Percentiles rank a stretch among this genome's conserved stretches.
phyloP scores from a whole-genome alignment of 495 filamentous ascomycete species.

The Neurospora intermedia region DNA sequence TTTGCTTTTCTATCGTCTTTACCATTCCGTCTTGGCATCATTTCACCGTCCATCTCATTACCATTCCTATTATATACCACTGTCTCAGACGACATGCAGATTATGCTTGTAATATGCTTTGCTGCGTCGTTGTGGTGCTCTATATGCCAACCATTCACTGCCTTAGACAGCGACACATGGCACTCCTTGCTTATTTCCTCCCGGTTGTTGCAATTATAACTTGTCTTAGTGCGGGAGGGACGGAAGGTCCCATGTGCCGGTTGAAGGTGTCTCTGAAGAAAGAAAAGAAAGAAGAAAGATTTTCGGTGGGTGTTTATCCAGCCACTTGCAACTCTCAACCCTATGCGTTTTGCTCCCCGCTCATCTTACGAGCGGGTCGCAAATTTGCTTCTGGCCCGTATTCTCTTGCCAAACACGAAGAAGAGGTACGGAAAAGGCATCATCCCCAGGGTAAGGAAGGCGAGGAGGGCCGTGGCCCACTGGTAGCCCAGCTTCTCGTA shows the following conservation, averaged over 20 bases:
- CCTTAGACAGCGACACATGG: not conserved
- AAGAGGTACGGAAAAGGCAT: slow-evolving; percentile 63
- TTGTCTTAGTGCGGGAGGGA: not conserved
- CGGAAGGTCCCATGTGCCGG: not conserved
- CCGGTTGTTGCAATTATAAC: not conserved
- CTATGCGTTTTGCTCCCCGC: not conserved
- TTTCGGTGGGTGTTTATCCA: not conserved
- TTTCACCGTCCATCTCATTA: not conserved
- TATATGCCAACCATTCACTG: not conserved
- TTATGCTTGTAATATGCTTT: not conserved
- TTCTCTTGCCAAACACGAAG: slow-evolving; percentile 49
- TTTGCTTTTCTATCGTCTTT: not conserved
- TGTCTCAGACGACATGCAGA: not conserved
- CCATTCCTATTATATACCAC: not conserved
- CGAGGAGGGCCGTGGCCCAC: slow-evolving; percentile 61
- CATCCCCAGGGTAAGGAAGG: slow-evolving; percentile 58
- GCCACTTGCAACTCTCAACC: not conserved
- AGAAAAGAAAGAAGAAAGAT: not conserved
- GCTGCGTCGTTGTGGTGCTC: not conserved
- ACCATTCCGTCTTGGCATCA: not conserved
- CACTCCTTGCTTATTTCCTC: not conserved
- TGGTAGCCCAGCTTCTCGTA: slow-evolving; percentile 58
- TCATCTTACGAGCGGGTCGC: slow-evolving; percentile 18
- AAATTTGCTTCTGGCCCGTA: slow-evolving; percentile 40
- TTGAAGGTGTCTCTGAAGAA: not conserved